phyloP scores from a whole-genome alignment of 768 basidiomycete genomes.

The Agrocybe pediades region DNA sequence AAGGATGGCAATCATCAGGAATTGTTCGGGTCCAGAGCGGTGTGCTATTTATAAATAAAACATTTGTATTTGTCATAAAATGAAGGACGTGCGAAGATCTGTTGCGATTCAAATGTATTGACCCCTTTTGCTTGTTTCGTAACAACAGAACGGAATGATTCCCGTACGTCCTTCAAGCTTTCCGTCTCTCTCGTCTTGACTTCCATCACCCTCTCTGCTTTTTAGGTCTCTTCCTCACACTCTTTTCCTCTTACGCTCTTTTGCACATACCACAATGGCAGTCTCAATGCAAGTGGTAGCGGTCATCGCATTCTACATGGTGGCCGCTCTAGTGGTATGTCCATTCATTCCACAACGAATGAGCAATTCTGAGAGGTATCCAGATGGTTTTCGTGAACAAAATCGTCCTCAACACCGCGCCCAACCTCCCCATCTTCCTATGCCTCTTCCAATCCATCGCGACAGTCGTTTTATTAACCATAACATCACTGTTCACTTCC shows the following conservation, averaged over 20 bases:
- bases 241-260: neutral
- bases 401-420: constrained; percentile 26
- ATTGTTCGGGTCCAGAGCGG: neutral
- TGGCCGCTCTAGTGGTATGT: constrained; percentile 67
- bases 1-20: neutral
- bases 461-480: constrained; percentile 23
- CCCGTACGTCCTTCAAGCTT: no score
- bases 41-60: neutral
- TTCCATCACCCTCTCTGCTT: neutral
- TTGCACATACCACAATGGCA: constrained; percentile 3
- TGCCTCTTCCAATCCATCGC: constrained; percentile 31
- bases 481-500: constrained; percentile 6
- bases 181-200: neutral
- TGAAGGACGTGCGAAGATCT: no score
- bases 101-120: no score
- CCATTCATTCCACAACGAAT: neutral
- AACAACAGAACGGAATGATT: no score
- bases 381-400: constrained; percentile 74
- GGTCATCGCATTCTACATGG: constrained; percentile 63
- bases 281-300: constrained; percentile 26
- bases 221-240: neutral
- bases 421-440: constrained; percentile 29
- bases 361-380: neutral
- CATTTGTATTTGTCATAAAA: no score
- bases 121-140: no score